These are phyloP conservation scores for Aspergillus costaricaensis DNA, from an alignment of 2,329 filamentous ascomycete genomes.

Conservation along the genomic window DNA sequence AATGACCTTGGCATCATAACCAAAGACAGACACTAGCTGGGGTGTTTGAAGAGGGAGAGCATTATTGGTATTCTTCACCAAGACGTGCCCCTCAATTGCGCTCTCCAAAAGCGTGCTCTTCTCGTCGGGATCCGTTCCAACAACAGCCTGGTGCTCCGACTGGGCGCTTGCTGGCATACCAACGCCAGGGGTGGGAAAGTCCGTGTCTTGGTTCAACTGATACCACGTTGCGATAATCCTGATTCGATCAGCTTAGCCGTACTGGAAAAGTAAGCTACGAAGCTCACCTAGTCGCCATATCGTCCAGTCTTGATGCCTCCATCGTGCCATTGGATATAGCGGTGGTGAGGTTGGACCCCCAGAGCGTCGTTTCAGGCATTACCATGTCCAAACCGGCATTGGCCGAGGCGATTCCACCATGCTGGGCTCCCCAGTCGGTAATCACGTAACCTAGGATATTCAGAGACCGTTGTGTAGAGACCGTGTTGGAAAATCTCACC, in stretches of 20 bases:
- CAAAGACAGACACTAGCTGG: slow-evolving; percentile 27
- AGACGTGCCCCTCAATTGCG: slow-evolving; percentile 61
- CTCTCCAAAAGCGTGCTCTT: slow-evolving; percentile 43
- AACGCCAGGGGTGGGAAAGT: slow-evolving; percentile 23
- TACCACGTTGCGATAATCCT: slow-evolving; percentile 52
- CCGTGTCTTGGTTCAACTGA: slow-evolving; percentile 23
- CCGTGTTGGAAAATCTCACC: slow-evolving; percentile 35
- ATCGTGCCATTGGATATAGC: slow-evolving; percentile 65
- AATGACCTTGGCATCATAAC: slow-evolving; percentile 26
- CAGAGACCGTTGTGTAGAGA: not conserved
- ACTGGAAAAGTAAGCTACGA: not conserved
- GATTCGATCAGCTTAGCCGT: not conserved
- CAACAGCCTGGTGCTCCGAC: slow-evolving; percentile 25
- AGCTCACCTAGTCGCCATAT: slow-evolving; percentile 57
- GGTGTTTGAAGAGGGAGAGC: slow-evolving; percentile 50
- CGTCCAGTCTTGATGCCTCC: slow-evolving; percentile 54
- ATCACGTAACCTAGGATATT: slow-evolving; percentile 67
- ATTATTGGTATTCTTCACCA: slow-evolving; percentile 54
- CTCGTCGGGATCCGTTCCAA: slow-evolving; percentile 51
- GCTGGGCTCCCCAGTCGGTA: slow-evolving; percentile 77
- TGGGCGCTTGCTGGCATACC: slow-evolving; percentile 25
- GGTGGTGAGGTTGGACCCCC: slow-evolving; percentile 47
- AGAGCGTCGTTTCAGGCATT: slow-evolving; percentile 23
- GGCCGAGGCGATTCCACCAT: slow-evolving; percentile 47
- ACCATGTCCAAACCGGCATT: slow-evolving; percentile 31